A percentile compares a stretch with the other conserved stretches of the same genome.
Evolutionary conservation across 75 land plant genomes (phyloP).

Genomic region (Cryptomeria japonica): DNA sequence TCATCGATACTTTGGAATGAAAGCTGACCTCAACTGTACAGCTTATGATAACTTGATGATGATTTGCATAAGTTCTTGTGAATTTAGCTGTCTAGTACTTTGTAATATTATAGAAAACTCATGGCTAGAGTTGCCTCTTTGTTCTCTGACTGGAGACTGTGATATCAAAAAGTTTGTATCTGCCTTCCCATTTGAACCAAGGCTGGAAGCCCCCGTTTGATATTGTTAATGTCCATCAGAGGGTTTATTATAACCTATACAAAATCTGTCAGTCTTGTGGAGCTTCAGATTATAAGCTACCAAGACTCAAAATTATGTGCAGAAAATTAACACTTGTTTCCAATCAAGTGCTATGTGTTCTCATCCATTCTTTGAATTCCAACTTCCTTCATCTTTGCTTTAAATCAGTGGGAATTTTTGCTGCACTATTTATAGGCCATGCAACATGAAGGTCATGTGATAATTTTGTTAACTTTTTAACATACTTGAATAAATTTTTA

Average conservation of each 20-base stretch:
- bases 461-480: not conserved
- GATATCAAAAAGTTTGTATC: conserved; percentile 40
- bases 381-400: not conserved
- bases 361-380: not conserved
- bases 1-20: conserved; percentile 51
- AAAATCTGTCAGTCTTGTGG: not conserved
- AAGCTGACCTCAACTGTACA: conserved; percentile 54
- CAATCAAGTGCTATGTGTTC: not conserved
- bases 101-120: conserved; percentile 33
- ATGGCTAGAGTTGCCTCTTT: conserved; percentile 56
- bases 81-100: conserved; percentile 24
- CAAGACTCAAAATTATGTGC: not conserved
- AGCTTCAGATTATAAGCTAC: not conserved
- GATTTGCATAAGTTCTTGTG: conserved; percentile 39
- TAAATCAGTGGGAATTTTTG: not conserved
- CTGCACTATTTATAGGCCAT: not conserved
- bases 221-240: conserved; percentile 1
- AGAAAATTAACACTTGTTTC: not conserved
- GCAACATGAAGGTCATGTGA: not conserved
- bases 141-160: conserved; percentile 23
- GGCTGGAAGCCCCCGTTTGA: conserved; percentile 47
- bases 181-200: conserved; percentile 59
- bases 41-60: conserved; percentile 38
- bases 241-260: not conserved
- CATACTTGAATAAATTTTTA: not conserved